Percentiles rank a stretch among this genome's conserved stretches.
These are phyloP conservation scores for Rheum nobile DNA, from an alignment of 148 eudicot species.

Conservation along the genomic window DNA sequence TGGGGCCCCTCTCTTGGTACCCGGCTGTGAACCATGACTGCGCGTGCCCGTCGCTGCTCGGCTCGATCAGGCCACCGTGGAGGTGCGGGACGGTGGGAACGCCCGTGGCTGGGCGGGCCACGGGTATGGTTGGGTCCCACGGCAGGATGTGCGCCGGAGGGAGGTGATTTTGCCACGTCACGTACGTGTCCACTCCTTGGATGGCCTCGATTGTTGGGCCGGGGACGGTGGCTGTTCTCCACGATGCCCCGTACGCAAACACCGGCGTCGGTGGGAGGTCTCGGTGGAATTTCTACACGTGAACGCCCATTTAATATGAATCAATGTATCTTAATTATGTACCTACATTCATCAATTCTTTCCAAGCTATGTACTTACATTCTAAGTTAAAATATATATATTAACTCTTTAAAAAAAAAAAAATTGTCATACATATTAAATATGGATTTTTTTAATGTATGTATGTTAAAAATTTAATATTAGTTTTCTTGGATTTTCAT, in stretches of 20 bases:
- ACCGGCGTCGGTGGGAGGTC: conserved; percentile 66
- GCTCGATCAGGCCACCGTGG: conserved; percentile 2
- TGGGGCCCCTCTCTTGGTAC: neutral
- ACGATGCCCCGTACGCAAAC: conserved; percentile 55
- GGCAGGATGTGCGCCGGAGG: conserved; percentile 75
- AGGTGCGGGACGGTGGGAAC: conserved; percentile 3
- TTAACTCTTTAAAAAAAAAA: too few relatives aligned
- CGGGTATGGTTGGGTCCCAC: conserved; percentile 60
- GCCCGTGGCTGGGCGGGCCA: neutral
- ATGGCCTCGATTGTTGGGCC: conserved; percentile 83
- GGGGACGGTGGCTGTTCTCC: conserved; percentile 43
- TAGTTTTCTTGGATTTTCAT: too few relatives aligned
- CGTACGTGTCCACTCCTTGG: conserved; percentile 42
- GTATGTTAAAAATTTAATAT: too few relatives aligned
- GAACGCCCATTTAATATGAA: too few relatives aligned
- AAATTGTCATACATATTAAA: too few relatives aligned
- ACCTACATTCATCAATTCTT: too few relatives aligned
- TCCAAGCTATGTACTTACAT: too few relatives aligned
- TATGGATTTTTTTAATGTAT: too few relatives aligned
- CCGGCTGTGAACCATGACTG: neutral
- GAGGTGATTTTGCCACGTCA: conserved; percentile 65
- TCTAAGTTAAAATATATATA: too few relatives aligned
- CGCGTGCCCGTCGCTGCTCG: neutral
- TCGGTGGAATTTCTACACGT: conserved; percentile 63
- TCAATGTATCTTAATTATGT: too few relatives aligned